Evolutionary conservation across 108 stramenopile genomes (phyloP).

Genomic region (Cylindrotheca fusiformis): DNA sequence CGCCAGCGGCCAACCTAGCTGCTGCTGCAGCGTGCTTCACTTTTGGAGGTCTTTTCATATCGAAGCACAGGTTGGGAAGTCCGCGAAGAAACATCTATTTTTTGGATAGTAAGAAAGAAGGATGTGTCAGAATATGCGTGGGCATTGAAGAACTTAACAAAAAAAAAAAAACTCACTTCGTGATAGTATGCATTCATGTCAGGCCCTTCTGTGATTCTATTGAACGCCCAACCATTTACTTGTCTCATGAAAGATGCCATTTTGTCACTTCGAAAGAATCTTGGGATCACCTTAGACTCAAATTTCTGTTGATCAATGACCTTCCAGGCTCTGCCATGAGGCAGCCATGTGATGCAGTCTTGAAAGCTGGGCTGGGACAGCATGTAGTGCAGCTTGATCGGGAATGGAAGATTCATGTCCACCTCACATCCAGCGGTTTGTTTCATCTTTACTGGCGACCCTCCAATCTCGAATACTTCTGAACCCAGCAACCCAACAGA

Average conservation of each 20-base stretch:
- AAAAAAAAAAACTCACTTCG: slow-evolving; percentile 31
- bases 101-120: slow-evolving; percentile 1
- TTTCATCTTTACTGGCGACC: neutral
- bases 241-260: slow-evolving; percentile 50
- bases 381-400: slow-evolving; percentile 44
- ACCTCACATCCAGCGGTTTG: neutral
- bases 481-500: neutral
- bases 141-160: no score
- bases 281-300: slow-evolving; percentile 35
- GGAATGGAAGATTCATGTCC: slow-evolving; percentile 39
- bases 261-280: slow-evolving; percentile 35
- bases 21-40: slow-evolving; percentile 13
- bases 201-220: slow-evolving; percentile 30
- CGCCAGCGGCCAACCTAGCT: slow-evolving; percentile 8
- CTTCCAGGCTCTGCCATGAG: slow-evolving; percentile 47
- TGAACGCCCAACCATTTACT: slow-evolving; percentile 47
- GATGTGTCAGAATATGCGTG: no score
- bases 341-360: slow-evolving; percentile 39
- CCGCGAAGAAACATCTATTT: slow-evolving; percentile 46
- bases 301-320: slow-evolving; percentile 33
- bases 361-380: slow-evolving; percentile 33
- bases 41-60: slow-evolving; percentile 38
- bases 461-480: neutral
- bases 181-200: slow-evolving; percentile 46
- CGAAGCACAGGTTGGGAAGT: slow-evolving; percentile 21